Evolutionary conservation across 2,329 filamentous ascomycete species (phyloP), one percentile per base, ranked within the genome.

Genomic region (Pseudocercospora musae): DNA sequence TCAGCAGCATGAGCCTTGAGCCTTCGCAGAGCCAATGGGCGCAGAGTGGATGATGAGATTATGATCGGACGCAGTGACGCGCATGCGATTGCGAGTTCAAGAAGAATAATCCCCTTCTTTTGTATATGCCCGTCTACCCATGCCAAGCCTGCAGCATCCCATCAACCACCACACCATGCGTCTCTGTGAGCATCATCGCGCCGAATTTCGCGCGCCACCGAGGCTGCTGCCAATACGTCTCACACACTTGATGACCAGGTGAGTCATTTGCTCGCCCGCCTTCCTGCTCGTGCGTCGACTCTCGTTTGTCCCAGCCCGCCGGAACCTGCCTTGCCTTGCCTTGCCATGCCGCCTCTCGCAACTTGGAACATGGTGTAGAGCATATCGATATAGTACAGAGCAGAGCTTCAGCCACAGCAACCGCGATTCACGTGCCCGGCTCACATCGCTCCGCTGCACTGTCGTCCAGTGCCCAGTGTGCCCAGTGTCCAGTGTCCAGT

Each of bases 191-290:
- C 29, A 49, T 33, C 20, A 25, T 37, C 13, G 56, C 21, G 56
- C 42, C 44, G 23, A 44, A 58, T n/a, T n/a, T n/a, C n/a, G n/a
- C n/a, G n/a, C n/a, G n/a, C n/a, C n/a, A n/a, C n/a, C n/a, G n/a
- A 25, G 40, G 52, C 49, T 53, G 49, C 52, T 54, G 52, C 52
- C 52, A 54, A 54, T 54, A 54, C 52, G 52, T 54, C 52, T 54
- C 52, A 54, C 52, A 54, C 52, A 40, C 52, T 54, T 37, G 52
- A 64, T 64, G 64, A 64, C 62, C 58, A 63, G 59, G 55, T 67
- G 65, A 67, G 57, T 67, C 65, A 67, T 62, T 58, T 60, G 58
- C 29, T 46, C 21, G 59, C 59, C 59, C 50, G n/a, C 64, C 60
- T 37, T 61, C 64, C 48, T 48, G 58, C 63, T 57, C 46, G 52